phyloP scores from a whole-genome alignment of 352 stramenopile genomes.

The Elongisporangium senticosum region DNA sequence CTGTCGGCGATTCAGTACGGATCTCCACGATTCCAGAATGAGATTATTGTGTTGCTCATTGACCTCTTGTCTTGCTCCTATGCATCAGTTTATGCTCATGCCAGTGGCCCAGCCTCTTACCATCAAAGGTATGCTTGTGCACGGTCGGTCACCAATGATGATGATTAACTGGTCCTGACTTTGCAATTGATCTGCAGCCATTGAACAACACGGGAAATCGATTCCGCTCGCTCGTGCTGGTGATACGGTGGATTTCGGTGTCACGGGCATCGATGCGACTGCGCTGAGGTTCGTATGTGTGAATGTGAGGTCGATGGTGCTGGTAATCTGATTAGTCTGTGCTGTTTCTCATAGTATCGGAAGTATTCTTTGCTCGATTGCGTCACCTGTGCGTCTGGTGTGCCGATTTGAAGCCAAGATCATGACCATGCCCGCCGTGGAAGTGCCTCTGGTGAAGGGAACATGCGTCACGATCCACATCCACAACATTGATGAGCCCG shows the following conservation, averaged over 20 bases:
- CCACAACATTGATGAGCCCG: constrained; percentile 83
- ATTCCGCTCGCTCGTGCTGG: constrained; percentile 62
- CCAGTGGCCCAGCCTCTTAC: constrained; percentile 44
- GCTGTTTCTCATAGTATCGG: constrained; percentile 34
- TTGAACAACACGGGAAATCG: constrained; percentile 67
- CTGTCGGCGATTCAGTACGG: constrained; percentile 62
- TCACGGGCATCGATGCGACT: constrained; percentile 66
- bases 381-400: constrained; percentile 64
- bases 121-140: constrained; percentile 29
- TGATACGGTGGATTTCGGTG: constrained; percentile 75
- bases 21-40: background rate
- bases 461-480: constrained; percentile 81
- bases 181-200: constrained; percentile 39
- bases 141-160: background rate
- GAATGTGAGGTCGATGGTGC: background rate
- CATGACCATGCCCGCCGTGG: constrained; percentile 83
- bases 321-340: background rate
- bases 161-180: constrained; percentile 3
- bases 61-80: constrained; percentile 3
- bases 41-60: background rate
- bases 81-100: constrained; percentile 51
- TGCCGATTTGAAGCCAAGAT: constrained; percentile 86
- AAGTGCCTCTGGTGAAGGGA: constrained; percentile 83
- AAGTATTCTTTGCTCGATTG: constrained; percentile 81
- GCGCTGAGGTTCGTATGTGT: constrained; percentile 41